These are phyloP conservation scores for Coelastrella sp. DNA, from an alignment of 139 green algal genomes.

Conservation along the genomic window DNA sequence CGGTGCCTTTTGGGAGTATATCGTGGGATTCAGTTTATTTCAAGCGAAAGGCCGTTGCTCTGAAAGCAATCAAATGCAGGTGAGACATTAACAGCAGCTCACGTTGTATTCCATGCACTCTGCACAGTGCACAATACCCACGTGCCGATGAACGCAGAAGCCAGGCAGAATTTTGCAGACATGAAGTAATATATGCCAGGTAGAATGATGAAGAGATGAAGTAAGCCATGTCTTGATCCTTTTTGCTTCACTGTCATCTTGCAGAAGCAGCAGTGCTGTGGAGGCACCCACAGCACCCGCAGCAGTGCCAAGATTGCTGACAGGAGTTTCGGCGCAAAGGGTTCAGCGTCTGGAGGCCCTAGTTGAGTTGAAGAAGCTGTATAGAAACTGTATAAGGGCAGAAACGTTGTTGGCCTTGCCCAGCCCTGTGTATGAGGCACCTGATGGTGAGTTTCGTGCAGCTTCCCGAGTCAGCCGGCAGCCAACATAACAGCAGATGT, in stretches of 20 bases:
- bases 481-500: not conserved
- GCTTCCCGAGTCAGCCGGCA: no score
- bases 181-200: not conserved
- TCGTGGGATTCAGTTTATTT: not conserved
- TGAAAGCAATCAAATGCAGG: not conserved
- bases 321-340: constrained; percentile 42
- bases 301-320: constrained; percentile 9
- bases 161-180: not conserved
- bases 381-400: constrained; percentile 83
- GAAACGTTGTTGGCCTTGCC: constrained; percentile 65
- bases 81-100: not conserved
- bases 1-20: not conserved
- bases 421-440: constrained; percentile 67
- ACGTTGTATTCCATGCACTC: not conserved
- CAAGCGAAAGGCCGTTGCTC: not conserved
- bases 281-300: constrained; percentile 12
- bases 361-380: constrained; percentile 81
- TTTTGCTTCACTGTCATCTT: not conserved
- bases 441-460: constrained; percentile 33
- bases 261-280: not conserved
- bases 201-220: not conserved
- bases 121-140: not conserved
- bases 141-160: no score
- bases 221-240: not conserved
- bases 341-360: constrained; percentile 70